Conservation (phyloP, 495 filamentous ascomycete genomes). For the Talaromyces liani region DNA sequence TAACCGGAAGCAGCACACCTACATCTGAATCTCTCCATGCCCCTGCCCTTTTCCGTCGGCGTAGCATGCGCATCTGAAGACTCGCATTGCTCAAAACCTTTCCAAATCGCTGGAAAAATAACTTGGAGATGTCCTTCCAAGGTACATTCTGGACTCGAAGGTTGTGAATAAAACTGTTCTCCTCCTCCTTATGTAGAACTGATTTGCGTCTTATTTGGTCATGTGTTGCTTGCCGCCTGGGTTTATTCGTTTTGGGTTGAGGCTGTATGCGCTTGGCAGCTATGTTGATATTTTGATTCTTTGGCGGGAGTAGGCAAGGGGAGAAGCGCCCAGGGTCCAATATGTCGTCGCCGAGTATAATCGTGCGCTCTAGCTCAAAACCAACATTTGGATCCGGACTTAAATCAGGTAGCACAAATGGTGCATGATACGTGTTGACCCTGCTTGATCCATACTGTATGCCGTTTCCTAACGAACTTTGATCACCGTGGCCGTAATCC, state of each 20-base stretch:
- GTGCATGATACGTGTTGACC: background rate
- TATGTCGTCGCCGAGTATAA: background rate
- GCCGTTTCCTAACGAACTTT: background rate
- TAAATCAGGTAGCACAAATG: background rate
- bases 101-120: constrained; percentile 53
- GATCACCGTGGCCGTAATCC: background rate
- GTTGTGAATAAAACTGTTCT: constrained; percentile 56
- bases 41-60: constrained; percentile 54
- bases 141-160: constrained; percentile 59
- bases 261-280: background rate
- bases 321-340: background rate
- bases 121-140: constrained; percentile 60
- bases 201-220: background rate
- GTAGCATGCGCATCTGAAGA: constrained; percentile 64
- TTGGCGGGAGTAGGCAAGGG: background rate
- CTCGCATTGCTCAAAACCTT: constrained; percentile 60
- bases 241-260: background rate
- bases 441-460: background rate
- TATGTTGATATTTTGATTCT: background rate
- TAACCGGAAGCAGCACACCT: background rate
- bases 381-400: background rate
- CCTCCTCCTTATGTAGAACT: constrained; percentile 40
- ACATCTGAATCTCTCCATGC: constrained; percentile 45
- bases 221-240: background rate
- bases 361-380: background rate